A percentile compares a stretch with the other conserved stretches of the same genome.
phyloP scores from a whole-genome alignment of 179 eudicot genomes.

The Beta lomatogona region DNA sequence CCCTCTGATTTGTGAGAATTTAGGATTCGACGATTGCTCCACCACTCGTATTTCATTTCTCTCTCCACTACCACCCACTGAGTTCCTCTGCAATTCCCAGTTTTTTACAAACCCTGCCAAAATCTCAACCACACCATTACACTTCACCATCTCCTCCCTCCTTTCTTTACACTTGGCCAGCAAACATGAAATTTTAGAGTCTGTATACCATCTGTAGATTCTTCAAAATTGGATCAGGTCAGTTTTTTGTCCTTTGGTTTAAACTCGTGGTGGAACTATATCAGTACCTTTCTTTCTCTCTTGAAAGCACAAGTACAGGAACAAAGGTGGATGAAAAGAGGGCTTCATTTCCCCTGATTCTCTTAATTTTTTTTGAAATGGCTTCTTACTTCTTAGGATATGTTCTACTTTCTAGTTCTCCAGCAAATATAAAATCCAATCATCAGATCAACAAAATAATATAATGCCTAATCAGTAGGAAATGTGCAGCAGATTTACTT shows the following conservation, averaged over 20 bases:
- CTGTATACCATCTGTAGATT: constrained; percentile 11
- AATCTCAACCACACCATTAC: not conserved
- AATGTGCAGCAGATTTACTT: not conserved
- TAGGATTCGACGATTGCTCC: too few species aligned
- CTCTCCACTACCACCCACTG: too few species aligned
- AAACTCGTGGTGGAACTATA: constrained; percentile 20
- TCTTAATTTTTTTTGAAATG: not conserved
- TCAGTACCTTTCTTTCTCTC: constrained; percentile 21
- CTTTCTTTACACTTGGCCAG: constrained; percentile 26
- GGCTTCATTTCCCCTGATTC: not conserved
- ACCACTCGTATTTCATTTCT: too few species aligned
- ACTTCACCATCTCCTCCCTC: constrained; percentile 26
- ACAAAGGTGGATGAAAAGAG: not conserved
- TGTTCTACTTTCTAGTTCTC: not conserved
- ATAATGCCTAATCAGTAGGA: not conserved
- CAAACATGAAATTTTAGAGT: constrained; percentile 25
- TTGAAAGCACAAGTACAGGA: constrained; percentile 10
- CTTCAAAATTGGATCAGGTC: constrained; percentile 1
- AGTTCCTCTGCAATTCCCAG: too few species aligned
- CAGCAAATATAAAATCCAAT: not conserved
- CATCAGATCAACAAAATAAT: not conserved
- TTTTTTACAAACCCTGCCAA: too few species aligned
- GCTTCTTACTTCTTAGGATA: not conserved
- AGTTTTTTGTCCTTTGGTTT: constrained; percentile 34
- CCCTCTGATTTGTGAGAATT: too few species aligned